Evolutionary conservation across 1,139 yeast species (phyloP), one percentile per base, ranked within the genome.

Genomic region (Kodamaea fungicola): DNA sequence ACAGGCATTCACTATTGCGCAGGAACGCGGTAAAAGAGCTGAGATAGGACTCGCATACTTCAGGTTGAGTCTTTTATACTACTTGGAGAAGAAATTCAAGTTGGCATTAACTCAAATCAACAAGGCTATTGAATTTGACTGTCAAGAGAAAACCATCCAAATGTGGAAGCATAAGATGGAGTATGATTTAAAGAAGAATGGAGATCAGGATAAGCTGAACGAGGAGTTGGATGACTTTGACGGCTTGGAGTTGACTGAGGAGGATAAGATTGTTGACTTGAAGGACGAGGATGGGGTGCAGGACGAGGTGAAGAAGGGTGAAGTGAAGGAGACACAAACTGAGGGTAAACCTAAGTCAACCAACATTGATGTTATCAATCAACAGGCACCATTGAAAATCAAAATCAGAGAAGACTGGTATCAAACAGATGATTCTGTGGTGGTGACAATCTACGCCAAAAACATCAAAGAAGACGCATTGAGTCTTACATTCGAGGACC

Each of bases 351-450:
- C 34, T 21, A 33, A 30, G 28, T 30, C 69, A 4, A 60, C 72
- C 2, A 57, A 55, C 35, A 44, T 66, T 22, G 64, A 59, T 12
- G 61, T 59, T 8, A 62, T 68, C 38, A 61, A 63, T 49, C 55
- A 60, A 34, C 68, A 60, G 22, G 74, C 75, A 0, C 76, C 76
- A 3, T 46, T 67, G 34, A 64, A 59, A 35, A 45, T 64, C 34
- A 71, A 74, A 42, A 70, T 81, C 42, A 75, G 83, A 53, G 77
- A 74, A 30, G 96, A 89, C 51, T 89, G 94, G 89, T 88, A 82
- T 59, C 96, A 89, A 56, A 70, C 79, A 13, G 56, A 65, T 10
- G 67, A 66, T 1, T 57, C 62, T 2, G 75, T 89, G 10, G 80
- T 82, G 6, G 67, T 90, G 25, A 79, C 95, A 2, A 64, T 92